A percentile compares a stretch with the other conserved stretches of the same genome.
These are phyloP conservation scores for Abrus precatorius DNA, from an alignment of 306 rosid genomes.

Conservation along the genomic window DNA sequence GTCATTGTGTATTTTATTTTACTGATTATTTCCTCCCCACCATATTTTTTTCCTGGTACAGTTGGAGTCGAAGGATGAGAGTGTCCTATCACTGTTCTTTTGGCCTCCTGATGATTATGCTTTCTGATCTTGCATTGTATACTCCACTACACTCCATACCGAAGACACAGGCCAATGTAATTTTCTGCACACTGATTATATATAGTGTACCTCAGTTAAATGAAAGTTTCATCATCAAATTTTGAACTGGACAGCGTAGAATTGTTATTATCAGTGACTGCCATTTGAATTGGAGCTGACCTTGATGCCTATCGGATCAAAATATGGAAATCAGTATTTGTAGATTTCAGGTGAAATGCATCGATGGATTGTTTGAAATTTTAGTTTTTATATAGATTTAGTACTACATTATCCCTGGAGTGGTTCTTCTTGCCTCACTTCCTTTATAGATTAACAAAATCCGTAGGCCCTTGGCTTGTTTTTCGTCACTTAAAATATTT, in stretches of 20 bases:
- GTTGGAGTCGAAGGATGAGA: conserved; percentile 61
- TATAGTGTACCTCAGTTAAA: conserved; percentile 61
- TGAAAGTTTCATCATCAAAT: conserved; percentile 48
- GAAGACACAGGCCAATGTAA: conserved; percentile 61
- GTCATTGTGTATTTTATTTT: conserved; percentile 45
- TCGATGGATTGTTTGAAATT: background rate
- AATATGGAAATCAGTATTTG: conserved; percentile 38
- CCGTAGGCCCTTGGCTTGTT: background rate
- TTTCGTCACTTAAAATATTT: background rate
- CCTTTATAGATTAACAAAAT: background rate
- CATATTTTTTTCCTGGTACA: conserved; percentile 54
- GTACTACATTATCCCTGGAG: background rate
- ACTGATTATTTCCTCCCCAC: conserved; percentile 47
- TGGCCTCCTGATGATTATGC: conserved; percentile 49
- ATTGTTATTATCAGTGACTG: conserved; percentile 37
- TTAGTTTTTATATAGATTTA: background rate
- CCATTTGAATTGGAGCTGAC: conserved; percentile 32
- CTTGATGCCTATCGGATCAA: conserved; percentile 6
- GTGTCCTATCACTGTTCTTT: conserved; percentile 49
- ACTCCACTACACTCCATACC: conserved; percentile 51
- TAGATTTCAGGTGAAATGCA: conserved; percentile 34
- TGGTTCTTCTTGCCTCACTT: background rate
- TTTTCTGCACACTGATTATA: conserved; percentile 63
- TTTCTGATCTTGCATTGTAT: conserved; percentile 61
- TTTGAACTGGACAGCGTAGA: conserved; percentile 43